These are phyloP conservation scores for Leccinum insolens DNA, from an alignment of 1,284 basidiomycete species.

Conservation along the genomic window DNA sequence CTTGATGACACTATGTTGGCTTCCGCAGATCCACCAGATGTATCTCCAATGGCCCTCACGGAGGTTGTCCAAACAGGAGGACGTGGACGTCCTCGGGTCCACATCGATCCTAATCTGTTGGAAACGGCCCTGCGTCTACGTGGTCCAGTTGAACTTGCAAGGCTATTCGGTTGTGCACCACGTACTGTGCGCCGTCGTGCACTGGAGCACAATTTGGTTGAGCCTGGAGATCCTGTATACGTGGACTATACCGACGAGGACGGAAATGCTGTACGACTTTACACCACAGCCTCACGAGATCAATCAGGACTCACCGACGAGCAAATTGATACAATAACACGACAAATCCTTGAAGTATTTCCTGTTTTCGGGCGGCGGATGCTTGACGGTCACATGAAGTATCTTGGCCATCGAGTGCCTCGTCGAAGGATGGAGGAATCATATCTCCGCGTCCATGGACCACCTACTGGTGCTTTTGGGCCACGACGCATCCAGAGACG, in stretches of 20 bases:
- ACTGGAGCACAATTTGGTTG: neutral
- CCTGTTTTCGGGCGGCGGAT: neutral
- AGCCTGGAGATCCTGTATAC: conserved; percentile 1
- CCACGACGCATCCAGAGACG: neutral
- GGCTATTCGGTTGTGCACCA: neutral
- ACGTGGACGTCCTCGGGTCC: neutral
- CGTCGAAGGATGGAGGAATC: neutral
- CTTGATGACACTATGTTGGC: neutral
- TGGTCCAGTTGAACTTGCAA: neutral
- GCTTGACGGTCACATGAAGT: conserved; percentile 1
- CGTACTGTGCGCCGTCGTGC: neutral
- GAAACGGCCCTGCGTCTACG: neutral
- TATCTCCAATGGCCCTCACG: neutral
- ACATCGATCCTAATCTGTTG: neutral
- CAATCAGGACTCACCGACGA: neutral
- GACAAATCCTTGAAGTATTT: conserved; percentile 3
- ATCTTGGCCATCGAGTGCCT: neutral
- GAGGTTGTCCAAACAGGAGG: neutral
- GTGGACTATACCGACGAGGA: neutral
- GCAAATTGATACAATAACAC: neutral
- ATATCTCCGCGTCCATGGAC: neutral
- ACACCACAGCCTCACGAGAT: neutral
- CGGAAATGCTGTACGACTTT: neutral
- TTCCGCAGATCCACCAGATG: neutral
- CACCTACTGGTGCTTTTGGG: neutral